Conservation (phyloP, 768 basidiomycete genomes). For the Boletus subparvulus region DNA sequence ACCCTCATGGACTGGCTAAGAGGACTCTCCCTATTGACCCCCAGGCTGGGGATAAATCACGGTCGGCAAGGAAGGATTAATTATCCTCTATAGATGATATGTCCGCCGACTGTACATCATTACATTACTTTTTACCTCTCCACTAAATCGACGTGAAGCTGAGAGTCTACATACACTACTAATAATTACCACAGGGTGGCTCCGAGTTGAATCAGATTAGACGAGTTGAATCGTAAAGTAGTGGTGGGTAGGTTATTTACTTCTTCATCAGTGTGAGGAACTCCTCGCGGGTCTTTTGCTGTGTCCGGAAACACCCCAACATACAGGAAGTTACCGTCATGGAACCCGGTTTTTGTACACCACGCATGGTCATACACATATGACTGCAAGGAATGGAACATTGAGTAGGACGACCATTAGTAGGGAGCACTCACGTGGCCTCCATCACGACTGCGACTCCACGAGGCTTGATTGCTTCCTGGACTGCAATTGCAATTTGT, state of each 20-base stretch:
- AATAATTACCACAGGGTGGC: slow-evolving; percentile 22
- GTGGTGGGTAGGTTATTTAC: slow-evolving; percentile 9
- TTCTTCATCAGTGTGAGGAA: slow-evolving; percentile 83
- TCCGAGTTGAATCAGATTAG: slow-evolving; percentile 36
- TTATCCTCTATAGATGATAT: slow-evolving; percentile 2
- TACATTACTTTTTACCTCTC: slow-evolving; percentile 18
- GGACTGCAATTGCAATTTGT: slow-evolving; percentile 96
- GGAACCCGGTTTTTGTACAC: slow-evolving; percentile 97
- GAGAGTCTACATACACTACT: slow-evolving; percentile 21
- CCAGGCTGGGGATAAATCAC: slow-evolving; percentile 55
- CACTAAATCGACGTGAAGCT: slow-evolving; percentile 8
- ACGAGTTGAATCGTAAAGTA: slow-evolving; percentile 50
- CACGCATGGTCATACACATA: slow-evolving; percentile 99
- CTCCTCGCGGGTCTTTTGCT: slow-evolving; percentile 98
- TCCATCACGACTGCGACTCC: slow-evolving; percentile 99
- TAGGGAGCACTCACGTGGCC: slow-evolving; percentile 70
- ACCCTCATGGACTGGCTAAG: slow-evolving; percentile 51
- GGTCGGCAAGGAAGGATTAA: slow-evolving; percentile 54
- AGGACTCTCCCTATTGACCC: slow-evolving; percentile 64
- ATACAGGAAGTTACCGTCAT: slow-evolving; percentile 96
- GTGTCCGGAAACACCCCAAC: slow-evolving; percentile 97
- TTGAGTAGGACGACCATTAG: slow-evolving; percentile 11
- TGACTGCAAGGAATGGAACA: slow-evolving; percentile 52
- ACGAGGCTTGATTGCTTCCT: slow-evolving; percentile 95
- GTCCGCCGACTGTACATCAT: slow-evolving; percentile 10